These are phyloP conservation scores for Saccharomycopsis schoenii DNA, from an alignment of 805 yeast species.

Conservation along the genomic window DNA sequence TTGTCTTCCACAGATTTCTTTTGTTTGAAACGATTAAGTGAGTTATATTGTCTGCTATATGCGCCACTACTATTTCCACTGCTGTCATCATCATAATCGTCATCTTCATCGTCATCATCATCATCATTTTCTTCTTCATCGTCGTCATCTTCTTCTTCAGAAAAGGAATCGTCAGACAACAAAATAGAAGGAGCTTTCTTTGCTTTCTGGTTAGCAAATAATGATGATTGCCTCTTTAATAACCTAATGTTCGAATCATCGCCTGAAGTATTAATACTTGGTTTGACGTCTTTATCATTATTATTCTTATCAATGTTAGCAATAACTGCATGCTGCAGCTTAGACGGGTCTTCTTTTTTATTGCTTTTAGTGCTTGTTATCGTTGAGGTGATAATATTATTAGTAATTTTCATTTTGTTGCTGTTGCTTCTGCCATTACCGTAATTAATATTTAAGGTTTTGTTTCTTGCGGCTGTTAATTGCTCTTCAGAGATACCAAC, in stretches of 20 bases:
- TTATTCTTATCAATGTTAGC: not conserved
- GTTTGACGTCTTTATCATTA: not conserved
- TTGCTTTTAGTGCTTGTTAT: not conserved
- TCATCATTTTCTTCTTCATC: conserved; percentile 9
- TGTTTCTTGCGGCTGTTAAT: not conserved
- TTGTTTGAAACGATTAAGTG: not conserved
- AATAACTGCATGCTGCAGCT: not conserved
- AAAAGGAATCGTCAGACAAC: conserved; percentile 16
- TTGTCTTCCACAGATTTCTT: not conserved
- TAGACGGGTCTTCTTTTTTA: not conserved
- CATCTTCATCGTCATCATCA: conserved; percentile 2
- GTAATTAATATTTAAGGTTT: not conserved
- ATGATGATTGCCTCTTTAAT: conserved; percentile 10
- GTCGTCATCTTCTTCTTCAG: conserved; percentile 13
- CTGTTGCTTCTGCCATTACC: not conserved
- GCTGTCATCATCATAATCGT: conserved; percentile 1
- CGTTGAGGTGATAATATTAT: not conserved
- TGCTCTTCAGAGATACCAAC: conserved; percentile 5
- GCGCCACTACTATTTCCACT: not conserved
- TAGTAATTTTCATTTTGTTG: not conserved
- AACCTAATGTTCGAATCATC: conserved; percentile 4
- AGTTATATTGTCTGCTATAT: not conserved
- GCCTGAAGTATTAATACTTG: not conserved
- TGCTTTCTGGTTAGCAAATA: conserved; percentile 4
- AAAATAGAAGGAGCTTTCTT: conserved; percentile 8